A percentile compares a stretch with the other conserved stretches of the same genome.
These are phyloP conservation scores for Arachnomyces sp. DNA, from an alignment of 2,329 filamentous ascomycete species.

Conservation along the genomic window DNA sequence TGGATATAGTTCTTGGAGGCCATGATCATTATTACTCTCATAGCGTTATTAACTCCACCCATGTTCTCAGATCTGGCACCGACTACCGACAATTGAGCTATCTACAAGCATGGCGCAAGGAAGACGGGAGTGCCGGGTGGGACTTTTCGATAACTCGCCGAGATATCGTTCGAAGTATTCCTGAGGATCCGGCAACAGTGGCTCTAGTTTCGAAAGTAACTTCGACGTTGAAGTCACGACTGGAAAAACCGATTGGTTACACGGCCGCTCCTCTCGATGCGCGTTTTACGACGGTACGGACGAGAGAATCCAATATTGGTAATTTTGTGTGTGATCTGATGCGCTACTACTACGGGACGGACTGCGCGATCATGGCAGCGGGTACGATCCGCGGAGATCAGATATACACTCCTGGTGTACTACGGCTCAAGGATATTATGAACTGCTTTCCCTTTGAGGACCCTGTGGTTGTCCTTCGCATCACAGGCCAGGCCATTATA, in stretches of 20 bases:
- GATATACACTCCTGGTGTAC: constrained; percentile 72
- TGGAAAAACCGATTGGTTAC: constrained; percentile 77
- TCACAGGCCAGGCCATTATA: constrained; percentile 64
- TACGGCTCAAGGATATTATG: constrained; percentile 73
- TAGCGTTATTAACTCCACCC: constrained; percentile 66
- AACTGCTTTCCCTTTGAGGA: constrained; percentile 92
- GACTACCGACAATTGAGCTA: constrained; percentile 93
- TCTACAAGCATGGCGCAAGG: constrained; percentile 63
- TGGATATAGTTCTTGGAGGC: constrained; percentile 81
- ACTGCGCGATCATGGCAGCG: constrained; percentile 76
- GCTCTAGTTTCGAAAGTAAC: constrained; percentile 62
- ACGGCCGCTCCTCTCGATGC: constrained; percentile 76
- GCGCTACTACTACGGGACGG: constrained; percentile 71
- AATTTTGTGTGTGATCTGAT: constrained; percentile 92
- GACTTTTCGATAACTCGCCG: constrained; percentile 69
- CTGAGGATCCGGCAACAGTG: constrained; percentile 54
- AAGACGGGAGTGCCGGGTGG: constrained; percentile 51
- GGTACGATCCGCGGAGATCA: constrained; percentile 85
- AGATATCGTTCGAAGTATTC: constrained; percentile 63
- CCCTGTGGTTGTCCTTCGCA: constrained; percentile 68
- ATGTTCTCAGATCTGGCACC: constrained; percentile 77
- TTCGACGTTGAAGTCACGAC: constrained; percentile 62
- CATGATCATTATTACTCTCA: constrained; percentile 88
- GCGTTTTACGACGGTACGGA: constrained; percentile 73
- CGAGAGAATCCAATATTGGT: constrained; percentile 72